phyloP scores from a whole-genome alignment of 2,329 filamentous ascomycete species.

The Raffaelea ambrosiae region DNA sequence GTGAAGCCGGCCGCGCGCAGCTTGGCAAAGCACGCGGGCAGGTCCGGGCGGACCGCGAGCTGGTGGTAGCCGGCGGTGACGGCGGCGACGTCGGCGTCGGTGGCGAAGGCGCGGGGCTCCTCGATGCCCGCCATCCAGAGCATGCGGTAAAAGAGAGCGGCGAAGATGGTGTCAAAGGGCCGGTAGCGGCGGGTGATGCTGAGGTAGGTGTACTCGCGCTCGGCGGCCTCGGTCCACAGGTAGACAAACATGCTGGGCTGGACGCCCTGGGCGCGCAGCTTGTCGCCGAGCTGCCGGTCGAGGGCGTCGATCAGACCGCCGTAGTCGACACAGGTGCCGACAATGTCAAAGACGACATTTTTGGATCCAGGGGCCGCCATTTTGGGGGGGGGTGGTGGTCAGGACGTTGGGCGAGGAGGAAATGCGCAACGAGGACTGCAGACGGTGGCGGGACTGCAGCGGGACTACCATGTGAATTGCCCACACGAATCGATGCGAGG shows the following conservation, averaged over 20 bases:
- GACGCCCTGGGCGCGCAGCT: neutral
- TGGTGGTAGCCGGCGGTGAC: neutral
- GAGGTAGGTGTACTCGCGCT: slow-evolving; percentile 1
- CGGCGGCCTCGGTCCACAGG: neutral
- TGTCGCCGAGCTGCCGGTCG: neutral
- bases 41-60: neutral
- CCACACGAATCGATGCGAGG: too few relatives aligned
- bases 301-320: neutral
- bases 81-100: slow-evolving; percentile 8
- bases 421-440: too few relatives aligned
- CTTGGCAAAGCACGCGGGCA: neutral
- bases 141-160: neutral
- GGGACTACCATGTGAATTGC: too few relatives aligned
- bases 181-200: neutral
- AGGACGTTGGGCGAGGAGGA: too few relatives aligned
- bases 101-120: neutral
- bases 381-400: neutral
- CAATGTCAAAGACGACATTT: slow-evolving; percentile 1
- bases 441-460: too few relatives aligned
- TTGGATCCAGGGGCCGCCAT: neutral
- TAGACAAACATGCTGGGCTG: neutral
- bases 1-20: slow-evolving; percentile 1
- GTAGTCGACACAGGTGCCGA: slow-evolving; percentile 1
- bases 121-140: neutral
- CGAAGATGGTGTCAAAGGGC: neutral